These are phyloP conservation scores for Metarhizium robertsii DNA, from an alignment of 2,329 filamentous ascomycete species.

Conservation along the genomic window DNA sequence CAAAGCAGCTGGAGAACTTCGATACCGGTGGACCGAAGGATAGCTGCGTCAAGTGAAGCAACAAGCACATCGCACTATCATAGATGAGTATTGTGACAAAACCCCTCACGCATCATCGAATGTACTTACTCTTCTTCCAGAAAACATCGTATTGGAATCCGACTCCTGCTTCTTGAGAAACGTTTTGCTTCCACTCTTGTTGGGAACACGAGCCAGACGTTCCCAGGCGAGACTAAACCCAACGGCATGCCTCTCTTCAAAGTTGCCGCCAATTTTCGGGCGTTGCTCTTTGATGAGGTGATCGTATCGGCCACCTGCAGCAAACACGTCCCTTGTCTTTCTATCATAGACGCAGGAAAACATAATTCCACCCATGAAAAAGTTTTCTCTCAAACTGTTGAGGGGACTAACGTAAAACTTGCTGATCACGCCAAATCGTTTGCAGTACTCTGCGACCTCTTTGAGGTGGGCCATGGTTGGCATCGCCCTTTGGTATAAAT, in stretches of 20 bases:
- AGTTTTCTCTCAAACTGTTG: conserved; percentile 82
- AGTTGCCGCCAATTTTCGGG: conserved; percentile 54
- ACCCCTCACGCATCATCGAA: background rate
- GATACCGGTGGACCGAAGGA: conserved; percentile 67
- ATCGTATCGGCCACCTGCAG: conserved; percentile 90
- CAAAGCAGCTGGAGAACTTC: conserved; percentile 73
- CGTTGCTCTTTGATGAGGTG: conserved; percentile 76
- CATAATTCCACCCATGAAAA: conserved; percentile 76
- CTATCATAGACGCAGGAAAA: conserved; percentile 88
- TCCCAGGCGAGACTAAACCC: conserved; percentile 91
- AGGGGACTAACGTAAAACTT: conserved; percentile 81
- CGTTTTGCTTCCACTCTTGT: conserved; percentile 39
- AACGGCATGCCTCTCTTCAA: conserved; percentile 68
- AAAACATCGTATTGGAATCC: conserved; percentile 51
- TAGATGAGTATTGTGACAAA: background rate
- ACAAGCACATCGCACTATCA: conserved; percentile 79
- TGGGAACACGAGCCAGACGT: conserved; percentile 57
- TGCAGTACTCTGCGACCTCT: conserved; percentile 67
- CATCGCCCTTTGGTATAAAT: conserved; percentile 65
- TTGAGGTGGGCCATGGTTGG: conserved; percentile 72
- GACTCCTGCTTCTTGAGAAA: conserved; percentile 64
- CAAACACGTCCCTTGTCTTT: conserved; percentile 77
- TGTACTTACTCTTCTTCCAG: conserved; percentile 49
- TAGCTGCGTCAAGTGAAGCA: conserved; percentile 71
- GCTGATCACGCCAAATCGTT: conserved; percentile 62